These are phyloP conservation scores for Eimeria zaria DNA, from an alignment of 169 alveolate genomes.

Conservation along the genomic window DNA sequence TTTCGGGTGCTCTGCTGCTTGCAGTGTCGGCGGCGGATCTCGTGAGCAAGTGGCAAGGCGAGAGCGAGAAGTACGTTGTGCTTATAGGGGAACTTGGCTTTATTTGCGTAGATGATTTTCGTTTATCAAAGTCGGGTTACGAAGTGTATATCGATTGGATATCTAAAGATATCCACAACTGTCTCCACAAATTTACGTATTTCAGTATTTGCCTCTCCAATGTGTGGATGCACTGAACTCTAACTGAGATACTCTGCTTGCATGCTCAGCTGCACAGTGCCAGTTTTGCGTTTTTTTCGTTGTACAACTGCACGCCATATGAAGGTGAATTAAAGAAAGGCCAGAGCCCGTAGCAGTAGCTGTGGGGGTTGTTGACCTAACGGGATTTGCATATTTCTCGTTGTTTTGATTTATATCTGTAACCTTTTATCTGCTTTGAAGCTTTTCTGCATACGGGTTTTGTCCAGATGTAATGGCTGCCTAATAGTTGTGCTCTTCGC, in stretches of 20 bases:
- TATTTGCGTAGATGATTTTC: background rate
- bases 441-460: background rate
- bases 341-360: background rate
- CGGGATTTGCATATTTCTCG: too few relatives aligned
- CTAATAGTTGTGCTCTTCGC: background rate
- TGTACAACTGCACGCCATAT: background rate
- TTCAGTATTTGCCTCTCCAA: background rate
- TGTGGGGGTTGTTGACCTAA: background rate
- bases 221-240: background rate
- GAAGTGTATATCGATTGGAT: background rate
- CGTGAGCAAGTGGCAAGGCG: slow-evolving; percentile 99
- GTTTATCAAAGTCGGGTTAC: background rate
- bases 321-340: background rate
- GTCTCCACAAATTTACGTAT: background rate
- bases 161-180: background rate
- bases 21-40: slow-evolving; percentile 98
- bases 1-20: background rate
- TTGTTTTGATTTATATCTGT: background rate
- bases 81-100: background rate
- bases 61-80: slow-evolving; percentile 97
- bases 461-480: background rate
- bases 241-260: background rate
- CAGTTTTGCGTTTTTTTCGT: background rate
- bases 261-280: background rate
- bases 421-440: background rate